Evolutionary conservation across 2,329 filamentous ascomycete genomes (phyloP).

Genomic region (Cordyceps cicadae): DNA sequence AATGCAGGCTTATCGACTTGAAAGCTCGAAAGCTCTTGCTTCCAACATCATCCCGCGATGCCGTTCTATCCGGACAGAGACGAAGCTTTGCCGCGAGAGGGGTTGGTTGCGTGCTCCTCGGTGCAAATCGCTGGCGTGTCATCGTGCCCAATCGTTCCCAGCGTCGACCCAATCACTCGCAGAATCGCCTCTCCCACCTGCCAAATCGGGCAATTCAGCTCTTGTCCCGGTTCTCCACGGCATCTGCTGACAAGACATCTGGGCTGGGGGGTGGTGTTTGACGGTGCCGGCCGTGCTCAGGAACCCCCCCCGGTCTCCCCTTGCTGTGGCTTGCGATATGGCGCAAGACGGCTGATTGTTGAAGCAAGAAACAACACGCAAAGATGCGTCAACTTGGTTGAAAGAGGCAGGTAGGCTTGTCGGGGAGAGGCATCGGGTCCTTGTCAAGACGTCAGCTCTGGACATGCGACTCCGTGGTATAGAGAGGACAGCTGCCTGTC

Average conservation of each 20-base stretch:
- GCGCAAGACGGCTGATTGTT: neutral
- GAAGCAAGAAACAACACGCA: too few species aligned
- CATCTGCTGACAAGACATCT: slow-evolving; percentile 5
- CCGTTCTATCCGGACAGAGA: neutral
- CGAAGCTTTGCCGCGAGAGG: neutral
- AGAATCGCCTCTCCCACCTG: neutral
- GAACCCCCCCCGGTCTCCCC: neutral
- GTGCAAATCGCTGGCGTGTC: neutral
- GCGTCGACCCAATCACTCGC: neutral
- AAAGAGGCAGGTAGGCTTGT: slow-evolving; percentile 3
- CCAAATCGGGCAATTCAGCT: slow-evolving; percentile 1
- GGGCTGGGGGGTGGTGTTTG: neutral
- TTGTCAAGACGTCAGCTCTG: neutral
- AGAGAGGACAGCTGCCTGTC: neutral
- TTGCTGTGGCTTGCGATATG: neutral
- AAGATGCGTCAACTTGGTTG: neutral
- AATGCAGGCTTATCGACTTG: neutral
- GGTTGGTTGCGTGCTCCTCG: slow-evolving; percentile 2
- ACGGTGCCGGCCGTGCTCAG: neutral
- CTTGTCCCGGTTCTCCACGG: neutral
- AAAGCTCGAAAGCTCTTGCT: neutral
- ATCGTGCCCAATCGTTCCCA: neutral
- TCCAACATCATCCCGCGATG: neutral
- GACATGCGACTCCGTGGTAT: neutral
- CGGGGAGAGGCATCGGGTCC: neutral